phyloP scores from a whole-genome alignment of 768 basidiomycete species.

The Russula dissimulans region DNA sequence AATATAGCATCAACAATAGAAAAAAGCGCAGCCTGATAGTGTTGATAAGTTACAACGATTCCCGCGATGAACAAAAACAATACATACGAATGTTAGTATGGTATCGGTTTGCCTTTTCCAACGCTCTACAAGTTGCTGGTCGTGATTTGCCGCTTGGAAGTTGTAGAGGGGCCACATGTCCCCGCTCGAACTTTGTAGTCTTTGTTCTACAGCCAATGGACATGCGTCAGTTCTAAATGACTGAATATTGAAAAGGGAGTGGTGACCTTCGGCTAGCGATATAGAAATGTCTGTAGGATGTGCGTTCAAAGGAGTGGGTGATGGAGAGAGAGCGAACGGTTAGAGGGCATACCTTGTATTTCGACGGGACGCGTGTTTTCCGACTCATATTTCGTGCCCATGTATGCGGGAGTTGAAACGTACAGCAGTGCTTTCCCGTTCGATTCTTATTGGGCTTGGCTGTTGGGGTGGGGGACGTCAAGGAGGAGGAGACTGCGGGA shows the following conservation, averaged over 20 bases:
- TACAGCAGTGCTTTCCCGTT: constrained; percentile 5
- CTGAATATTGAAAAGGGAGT: background rate
- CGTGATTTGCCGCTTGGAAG: background rate
- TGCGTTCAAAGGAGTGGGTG: background rate
- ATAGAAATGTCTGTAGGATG: background rate
- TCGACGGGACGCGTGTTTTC: background rate
- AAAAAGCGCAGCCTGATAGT: constrained; percentile 3
- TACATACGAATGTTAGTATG: constrained; percentile 2
- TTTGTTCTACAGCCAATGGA: background rate
- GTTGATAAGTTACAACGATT: background rate
- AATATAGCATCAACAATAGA: constrained; percentile 4
- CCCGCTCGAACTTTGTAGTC: background rate
- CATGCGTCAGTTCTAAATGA: background rate
- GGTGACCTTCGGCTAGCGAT: background rate
- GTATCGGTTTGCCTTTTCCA: constrained; percentile 3
- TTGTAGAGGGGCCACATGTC: constrained; percentile 7
- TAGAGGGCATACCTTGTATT: background rate
- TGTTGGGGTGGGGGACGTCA: background rate
- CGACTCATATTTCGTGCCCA: background rate
- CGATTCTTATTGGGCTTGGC: background rate
- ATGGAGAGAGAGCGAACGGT: background rate
- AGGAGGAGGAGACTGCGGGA: no score
- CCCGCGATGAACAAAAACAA: background rate
- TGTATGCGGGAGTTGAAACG: background rate
- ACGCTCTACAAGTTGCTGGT: background rate